Evolutionary conservation across 805 yeast species (phyloP).

Genomic region (Saturnispora diversa): DNA sequence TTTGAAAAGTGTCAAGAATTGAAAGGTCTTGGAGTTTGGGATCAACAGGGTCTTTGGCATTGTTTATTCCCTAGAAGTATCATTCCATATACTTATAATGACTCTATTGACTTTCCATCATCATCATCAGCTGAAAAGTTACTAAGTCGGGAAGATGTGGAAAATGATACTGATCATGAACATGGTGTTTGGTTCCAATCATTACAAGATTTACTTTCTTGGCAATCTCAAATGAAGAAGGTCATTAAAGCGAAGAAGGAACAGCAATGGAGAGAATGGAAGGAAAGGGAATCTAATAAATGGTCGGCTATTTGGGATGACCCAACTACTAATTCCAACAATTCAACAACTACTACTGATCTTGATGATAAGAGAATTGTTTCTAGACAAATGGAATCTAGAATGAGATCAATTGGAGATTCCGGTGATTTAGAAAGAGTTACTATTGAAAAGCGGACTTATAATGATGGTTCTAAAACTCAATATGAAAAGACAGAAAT

Average conservation of each 20-base stretch:
- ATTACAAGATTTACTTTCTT: constrained; percentile 56
- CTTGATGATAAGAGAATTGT: constrained; percentile 21
- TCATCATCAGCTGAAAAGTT: constrained; percentile 19
- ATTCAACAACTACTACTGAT: constrained; percentile 9
- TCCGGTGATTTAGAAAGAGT: constrained; percentile 38
- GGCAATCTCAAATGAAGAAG: constrained; percentile 52
- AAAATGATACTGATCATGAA: constrained; percentile 32
- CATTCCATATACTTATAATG: constrained; percentile 21
- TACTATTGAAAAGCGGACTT: constrained; percentile 5
- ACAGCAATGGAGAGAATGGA: constrained; percentile 20
- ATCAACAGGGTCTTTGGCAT: constrained; percentile 75
- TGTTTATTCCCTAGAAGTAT: constrained; percentile 66
- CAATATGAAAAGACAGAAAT: constrained; percentile 11
- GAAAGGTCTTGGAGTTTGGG: constrained; percentile 77
- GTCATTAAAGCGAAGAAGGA: constrained; percentile 34
- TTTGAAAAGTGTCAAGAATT: constrained; percentile 56
- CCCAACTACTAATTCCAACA: too few species aligned
- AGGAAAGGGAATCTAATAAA: constrained; percentile 20
- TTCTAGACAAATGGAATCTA: constrained; percentile 33
- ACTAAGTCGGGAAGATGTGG: constrained; percentile 54
- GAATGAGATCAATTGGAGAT: constrained; percentile 29
- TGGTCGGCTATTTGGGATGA: constrained; percentile 20
- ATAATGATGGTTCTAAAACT: constrained; percentile 11
- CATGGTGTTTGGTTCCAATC: constrained; percentile 57
- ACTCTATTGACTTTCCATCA: background rate